Evolutionary conservation across 495 filamentous ascomycete genomes (phyloP).

Genomic region (Aspergillus avenaceus): DNA sequence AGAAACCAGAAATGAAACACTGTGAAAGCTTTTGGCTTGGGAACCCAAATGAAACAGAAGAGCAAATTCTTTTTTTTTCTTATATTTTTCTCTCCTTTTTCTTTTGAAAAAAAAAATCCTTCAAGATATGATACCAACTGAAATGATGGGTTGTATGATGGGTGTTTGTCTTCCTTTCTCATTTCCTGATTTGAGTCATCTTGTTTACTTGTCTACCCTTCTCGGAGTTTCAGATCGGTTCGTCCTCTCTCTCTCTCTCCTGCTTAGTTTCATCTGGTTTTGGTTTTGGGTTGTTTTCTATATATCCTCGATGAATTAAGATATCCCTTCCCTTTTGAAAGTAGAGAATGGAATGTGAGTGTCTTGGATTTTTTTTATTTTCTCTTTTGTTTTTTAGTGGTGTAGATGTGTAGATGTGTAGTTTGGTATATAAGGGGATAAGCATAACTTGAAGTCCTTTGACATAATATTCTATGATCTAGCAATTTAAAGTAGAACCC

Average conservation of each 20-base stretch:
- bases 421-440: too few relatives aligned
- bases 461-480: too few relatives aligned
- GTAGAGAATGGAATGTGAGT: neutral
- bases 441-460: too few relatives aligned
- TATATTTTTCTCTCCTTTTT: neutral
- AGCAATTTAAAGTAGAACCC: too few relatives aligned
- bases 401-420: too few relatives aligned
- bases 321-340: slow-evolving; percentile 4
- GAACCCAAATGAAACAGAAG: slow-evolving; percentile 29
- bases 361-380: neutral
- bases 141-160: slow-evolving; percentile 24
- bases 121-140: slow-evolving; percentile 27
- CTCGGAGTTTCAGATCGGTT: slow-evolving; percentile 8
- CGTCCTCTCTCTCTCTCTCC: neutral
- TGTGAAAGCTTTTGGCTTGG: too few relatives aligned
- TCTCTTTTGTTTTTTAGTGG: too few relatives aligned
- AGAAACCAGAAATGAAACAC: too few relatives aligned
- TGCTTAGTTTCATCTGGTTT: neutral
- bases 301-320: slow-evolving; percentile 14
- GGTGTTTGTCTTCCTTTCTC: slow-evolving; percentile 20
- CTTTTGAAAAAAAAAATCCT: slow-evolving; percentile 7
- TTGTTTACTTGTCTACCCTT: slow-evolving; percentile 1
- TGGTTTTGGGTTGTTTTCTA: slow-evolving; percentile 15
- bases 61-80: too few relatives aligned
- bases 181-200: slow-evolving; percentile 10